These are phyloP conservation scores for Cladophialophora psammophila DNA, from an alignment of 2,329 filamentous ascomycete genomes.

Conservation along the genomic window DNA sequence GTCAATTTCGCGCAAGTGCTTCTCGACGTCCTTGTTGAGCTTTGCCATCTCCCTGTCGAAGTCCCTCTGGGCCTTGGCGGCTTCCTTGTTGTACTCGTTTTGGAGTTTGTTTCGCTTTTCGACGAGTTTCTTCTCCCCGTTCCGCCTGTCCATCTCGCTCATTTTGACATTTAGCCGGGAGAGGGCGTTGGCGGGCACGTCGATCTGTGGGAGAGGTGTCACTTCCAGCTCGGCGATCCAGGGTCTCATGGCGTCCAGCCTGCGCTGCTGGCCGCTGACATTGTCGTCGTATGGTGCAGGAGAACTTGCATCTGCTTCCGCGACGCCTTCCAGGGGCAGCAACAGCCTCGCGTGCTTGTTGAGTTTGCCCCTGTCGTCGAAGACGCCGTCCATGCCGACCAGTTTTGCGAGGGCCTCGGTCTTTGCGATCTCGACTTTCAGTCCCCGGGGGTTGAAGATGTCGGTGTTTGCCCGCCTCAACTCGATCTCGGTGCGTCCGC, in stretches of 20 bases:
- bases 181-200: conserved; percentile 40
- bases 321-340: conserved; percentile 5
- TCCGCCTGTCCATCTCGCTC: conserved; percentile 38
- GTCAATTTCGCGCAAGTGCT: conserved; percentile 13
- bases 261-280: conserved; percentile 31
- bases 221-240: conserved; percentile 43
- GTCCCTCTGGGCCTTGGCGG: conserved; percentile 5
- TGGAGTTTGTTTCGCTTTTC: conserved; percentile 18
- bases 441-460: conserved; percentile 40
- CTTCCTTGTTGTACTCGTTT: conserved; percentile 14
- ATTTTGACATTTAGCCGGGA: conserved; percentile 40
- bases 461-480: conserved; percentile 42
- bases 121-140: conserved; percentile 24
- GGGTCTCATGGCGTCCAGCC: conserved; percentile 38
- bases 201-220: conserved; percentile 29
- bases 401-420: conserved; percentile 43
- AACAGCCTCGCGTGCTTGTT: conserved; percentile 37
- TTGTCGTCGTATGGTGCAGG: background rate
- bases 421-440: conserved; percentile 43
- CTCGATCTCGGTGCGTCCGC: conserved; percentile 40
- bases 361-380: conserved; percentile 41
- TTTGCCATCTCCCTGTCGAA: conserved; percentile 14
- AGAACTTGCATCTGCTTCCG: background rate
- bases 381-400: conserved; percentile 40
- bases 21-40: conserved; percentile 14